Evolutionary conservation across 768 basidiomycete genomes (phyloP), one percentile per base, ranked within the genome.

Genomic region (Lyophyllum decastes): DNA sequence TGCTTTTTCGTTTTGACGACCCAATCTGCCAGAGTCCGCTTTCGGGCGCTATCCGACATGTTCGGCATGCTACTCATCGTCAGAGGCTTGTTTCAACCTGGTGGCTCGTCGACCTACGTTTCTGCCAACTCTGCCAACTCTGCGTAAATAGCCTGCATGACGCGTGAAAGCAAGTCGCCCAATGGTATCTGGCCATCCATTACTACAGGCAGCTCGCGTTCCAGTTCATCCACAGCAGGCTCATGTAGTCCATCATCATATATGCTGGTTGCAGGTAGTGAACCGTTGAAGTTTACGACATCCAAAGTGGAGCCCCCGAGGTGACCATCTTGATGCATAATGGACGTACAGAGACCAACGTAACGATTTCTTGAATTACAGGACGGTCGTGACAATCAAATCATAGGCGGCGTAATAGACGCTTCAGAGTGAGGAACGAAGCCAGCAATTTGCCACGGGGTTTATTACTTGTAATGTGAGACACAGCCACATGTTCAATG

Each of bases 1-100:
- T 96, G 94, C 65, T 94, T 90, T 73, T 95, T 91, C 5, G 83
- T 91, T 69, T 88, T 87, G n/a, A 94, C 89, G 0, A 94, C 92
- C 84, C 90, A 95, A 62, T 95, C 92, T 2, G 91, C 91, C 30
- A 95, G 74, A 17, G 82, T 85, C 34, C 90, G 85, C 66, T 95
- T 95, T 51, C 93, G 83, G 49, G 86, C 88, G 21, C 73, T 74
- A 65, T 94, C 91, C 14, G 90, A 91, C 88, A 89, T 90, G 66
- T 88, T 87, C 44, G 90, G 91, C 77, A 93, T 83, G 17, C 86
- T 88, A 57, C 19, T 55, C 41, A 40, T 41, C 45, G 55, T 55
- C 16, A 57, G 22, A 59, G 34, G 44, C 47, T 38, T 35, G 47
- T 50, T 38, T 34, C 21, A 34, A 34, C 54, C 52, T 46, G 44